These are phyloP conservation scores for Thalassiosira allenii DNA, from an alignment of 352 stramenopile genomes.

Conservation along the genomic window DNA sequence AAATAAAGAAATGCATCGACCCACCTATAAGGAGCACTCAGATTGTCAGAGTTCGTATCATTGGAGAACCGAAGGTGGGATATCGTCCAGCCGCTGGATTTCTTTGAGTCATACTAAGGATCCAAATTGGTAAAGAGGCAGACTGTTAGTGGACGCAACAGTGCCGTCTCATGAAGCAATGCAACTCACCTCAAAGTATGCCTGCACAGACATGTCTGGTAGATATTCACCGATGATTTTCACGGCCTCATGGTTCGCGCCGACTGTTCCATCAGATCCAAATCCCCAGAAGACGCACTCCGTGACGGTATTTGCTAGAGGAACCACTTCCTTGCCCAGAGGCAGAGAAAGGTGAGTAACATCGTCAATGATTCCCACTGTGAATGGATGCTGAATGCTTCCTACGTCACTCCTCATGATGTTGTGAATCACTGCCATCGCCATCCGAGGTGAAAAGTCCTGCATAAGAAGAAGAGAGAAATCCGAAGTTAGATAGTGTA, in stretches of 20 bases:
- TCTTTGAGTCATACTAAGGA: constrained; percentile 85
- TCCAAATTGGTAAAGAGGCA: no score
- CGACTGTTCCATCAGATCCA: constrained; percentile 84
- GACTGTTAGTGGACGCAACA: no score
- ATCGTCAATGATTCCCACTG: constrained; percentile 88
- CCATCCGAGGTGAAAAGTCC: constrained; percentile 88
- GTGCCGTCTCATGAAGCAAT: no score
- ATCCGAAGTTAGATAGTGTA: no score
- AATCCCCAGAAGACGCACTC: constrained; percentile 92
- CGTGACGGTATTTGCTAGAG: constrained; percentile 82
- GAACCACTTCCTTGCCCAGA: constrained; percentile 76
- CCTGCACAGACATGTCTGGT: constrained; percentile 74
- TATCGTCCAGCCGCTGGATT: constrained; percentile 80
- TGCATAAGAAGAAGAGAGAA: no score
- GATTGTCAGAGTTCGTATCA: constrained; percentile 4
- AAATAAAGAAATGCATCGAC: no score
- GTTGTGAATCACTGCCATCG: constrained; percentile 86
- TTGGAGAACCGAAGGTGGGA: constrained; percentile 75
- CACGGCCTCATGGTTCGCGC: constrained; percentile 76
- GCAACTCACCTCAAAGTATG: constrained; percentile 85
- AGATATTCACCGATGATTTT: constrained; percentile 81
- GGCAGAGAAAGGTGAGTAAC: constrained; percentile 76
- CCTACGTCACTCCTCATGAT: constrained; percentile 59
- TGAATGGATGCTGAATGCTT: constrained; percentile 83
- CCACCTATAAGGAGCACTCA: constrained; percentile 57